phyloP scores from a whole-genome alignment of 2,329 filamentous ascomycete species.

The Westerdykella ornata region DNA sequence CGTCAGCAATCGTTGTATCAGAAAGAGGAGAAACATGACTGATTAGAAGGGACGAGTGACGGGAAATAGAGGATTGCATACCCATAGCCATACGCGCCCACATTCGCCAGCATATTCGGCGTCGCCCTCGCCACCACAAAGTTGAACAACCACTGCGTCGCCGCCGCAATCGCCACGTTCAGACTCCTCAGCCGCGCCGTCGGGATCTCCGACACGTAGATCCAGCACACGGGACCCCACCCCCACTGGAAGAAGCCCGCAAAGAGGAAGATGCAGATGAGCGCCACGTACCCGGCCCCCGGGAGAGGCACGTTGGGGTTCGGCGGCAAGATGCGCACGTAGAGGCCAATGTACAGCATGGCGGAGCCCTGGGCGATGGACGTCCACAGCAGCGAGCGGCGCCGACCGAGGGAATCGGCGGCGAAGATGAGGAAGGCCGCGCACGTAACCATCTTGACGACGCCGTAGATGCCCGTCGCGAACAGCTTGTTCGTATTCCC shows the following conservation, averaged over 20 bases:
- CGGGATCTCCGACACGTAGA: slow-evolving; percentile 64
- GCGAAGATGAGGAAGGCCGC: slow-evolving; percentile 59
- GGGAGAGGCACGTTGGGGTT: slow-evolving; percentile 50
- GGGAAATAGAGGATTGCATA: slow-evolving; percentile 20
- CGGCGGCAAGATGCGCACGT: slow-evolving; percentile 58
- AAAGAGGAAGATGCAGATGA: slow-evolving; percentile 67
- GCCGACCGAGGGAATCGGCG: slow-evolving; percentile 62
- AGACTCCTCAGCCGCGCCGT: slow-evolving; percentile 58
- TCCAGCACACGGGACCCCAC: slow-evolving; percentile 68
- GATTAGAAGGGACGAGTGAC: background rate
- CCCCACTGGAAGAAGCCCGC: slow-evolving; percentile 55
- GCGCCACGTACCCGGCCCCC: slow-evolving; percentile 61
- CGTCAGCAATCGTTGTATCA: slow-evolving; percentile 38
- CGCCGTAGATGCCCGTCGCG: slow-evolving; percentile 66
- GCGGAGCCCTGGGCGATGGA: slow-evolving; percentile 54
- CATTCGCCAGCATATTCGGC: slow-evolving; percentile 58
- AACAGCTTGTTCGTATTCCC: slow-evolving; percentile 56
- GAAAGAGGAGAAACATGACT: background rate
- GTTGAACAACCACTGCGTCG: slow-evolving; percentile 69
- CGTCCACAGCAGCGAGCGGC: slow-evolving; percentile 58
- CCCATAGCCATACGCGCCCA: slow-evolving; percentile 46
- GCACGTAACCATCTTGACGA: slow-evolving; percentile 62
- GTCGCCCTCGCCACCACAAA: slow-evolving; percentile 63
- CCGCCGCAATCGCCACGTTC: slow-evolving; percentile 62
- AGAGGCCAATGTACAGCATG: slow-evolving; percentile 67